Percentiles rank a stretch among this genome's conserved stretches.
Conservation (phyloP, 305 asterid species). For the Fraxinus xanthoxyloides region DNA sequence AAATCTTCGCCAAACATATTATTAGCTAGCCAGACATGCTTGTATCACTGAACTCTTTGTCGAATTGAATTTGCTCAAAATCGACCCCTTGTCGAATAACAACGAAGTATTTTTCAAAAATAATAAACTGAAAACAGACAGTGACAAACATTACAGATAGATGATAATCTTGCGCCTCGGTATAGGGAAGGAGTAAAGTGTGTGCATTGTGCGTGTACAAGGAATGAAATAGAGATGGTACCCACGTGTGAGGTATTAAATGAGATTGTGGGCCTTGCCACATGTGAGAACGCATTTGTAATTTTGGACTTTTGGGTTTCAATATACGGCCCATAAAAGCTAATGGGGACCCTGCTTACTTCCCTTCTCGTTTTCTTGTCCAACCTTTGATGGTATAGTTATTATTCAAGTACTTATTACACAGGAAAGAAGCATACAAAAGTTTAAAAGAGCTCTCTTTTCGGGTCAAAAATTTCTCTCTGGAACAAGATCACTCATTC, state of each 20-base stretch:
- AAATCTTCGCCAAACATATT: not conserved
- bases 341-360: not conserved
- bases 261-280: not conserved
- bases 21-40: not conserved
- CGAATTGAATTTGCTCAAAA: not conserved
- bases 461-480: not conserved
- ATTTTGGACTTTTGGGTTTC: not conserved
- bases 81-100: not conserved
- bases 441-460: not conserved
- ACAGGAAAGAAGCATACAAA: not conserved
- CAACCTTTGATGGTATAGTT: not conserved
- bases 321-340: not conserved
- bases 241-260: not conserved
- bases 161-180: not conserved
- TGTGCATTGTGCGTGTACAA: not conserved
- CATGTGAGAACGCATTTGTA: not conserved
- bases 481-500: not conserved
- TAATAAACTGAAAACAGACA: not conserved
- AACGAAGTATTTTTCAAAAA: not conserved
- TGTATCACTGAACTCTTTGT: not conserved
- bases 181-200: not conserved
- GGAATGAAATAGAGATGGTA: not conserved
- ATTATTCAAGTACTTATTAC: not conserved
- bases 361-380: not conserved
- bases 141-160: not conserved